A percentile compares a stretch with the other conserved stretches of the same genome.
These are phyloP conservation scores for Arthrobotrys megalospora DNA, from an alignment of 2,329 filamentous ascomycete species.

Conservation along the genomic window DNA sequence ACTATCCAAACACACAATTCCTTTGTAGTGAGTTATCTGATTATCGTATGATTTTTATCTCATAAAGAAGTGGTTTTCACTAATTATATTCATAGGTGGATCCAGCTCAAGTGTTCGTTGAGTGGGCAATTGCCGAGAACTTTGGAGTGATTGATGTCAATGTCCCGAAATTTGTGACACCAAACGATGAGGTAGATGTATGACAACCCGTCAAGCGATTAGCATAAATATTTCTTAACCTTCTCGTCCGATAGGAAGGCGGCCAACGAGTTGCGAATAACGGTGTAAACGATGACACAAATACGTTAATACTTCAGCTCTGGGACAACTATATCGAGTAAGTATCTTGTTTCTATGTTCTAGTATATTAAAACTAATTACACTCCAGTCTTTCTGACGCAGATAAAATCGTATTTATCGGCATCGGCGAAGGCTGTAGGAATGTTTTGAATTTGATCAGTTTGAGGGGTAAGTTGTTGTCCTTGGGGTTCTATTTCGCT, in stretches of 20 bases:
- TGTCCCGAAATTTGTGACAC: slow-evolving; percentile 81
- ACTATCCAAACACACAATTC: slow-evolving; percentile 85
- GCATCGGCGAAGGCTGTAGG: slow-evolving; percentile 88
- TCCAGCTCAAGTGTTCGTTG: slow-evolving; percentile 82
- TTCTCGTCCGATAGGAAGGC: slow-evolving; percentile 67
- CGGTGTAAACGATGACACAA: slow-evolving; percentile 31
- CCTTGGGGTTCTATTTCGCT: neutral
- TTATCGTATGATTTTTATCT: slow-evolving; percentile 33
- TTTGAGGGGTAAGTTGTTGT: slow-evolving; percentile 74
- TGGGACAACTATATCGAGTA: slow-evolving; percentile 97
- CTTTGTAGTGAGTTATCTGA: slow-evolving; percentile 79
- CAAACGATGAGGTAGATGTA: slow-evolving; percentile 72
- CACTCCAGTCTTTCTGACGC: slow-evolving; percentile 73
- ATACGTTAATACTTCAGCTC: slow-evolving; percentile 75
- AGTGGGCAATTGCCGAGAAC: slow-evolving; percentile 82
- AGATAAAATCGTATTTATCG: slow-evolving; percentile 85
- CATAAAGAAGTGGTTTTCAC: slow-evolving; percentile 64
- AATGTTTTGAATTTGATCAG: slow-evolving; percentile 86
- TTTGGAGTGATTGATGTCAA: slow-evolving; percentile 94
- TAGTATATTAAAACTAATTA: slow-evolving; percentile 24
- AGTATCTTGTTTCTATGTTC: slow-evolving; percentile 60
- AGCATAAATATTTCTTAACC: slow-evolving; percentile 29
- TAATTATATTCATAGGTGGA: slow-evolving; percentile 76
- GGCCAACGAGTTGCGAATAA: slow-evolving; percentile 65
- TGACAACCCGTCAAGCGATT: slow-evolving; percentile 67